Base-by-base conservation (phyloP, 2,329 filamentous ascomycete species). In the Didymella pinodella region DNA sequence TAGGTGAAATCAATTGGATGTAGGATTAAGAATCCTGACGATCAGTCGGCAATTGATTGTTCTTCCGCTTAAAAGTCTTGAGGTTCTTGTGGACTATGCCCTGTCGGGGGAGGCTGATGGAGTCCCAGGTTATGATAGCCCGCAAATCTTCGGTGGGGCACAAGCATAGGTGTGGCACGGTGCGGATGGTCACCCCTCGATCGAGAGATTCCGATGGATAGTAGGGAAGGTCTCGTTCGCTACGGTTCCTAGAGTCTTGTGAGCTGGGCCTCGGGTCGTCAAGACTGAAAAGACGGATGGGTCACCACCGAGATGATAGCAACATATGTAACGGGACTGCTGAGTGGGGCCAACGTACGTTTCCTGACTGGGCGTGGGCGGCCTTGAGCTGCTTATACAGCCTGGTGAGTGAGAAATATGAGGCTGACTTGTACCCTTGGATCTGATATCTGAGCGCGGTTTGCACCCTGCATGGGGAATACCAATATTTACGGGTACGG, bases 271-370 rank as follows among this genome's bases (percentile, higher is more conserved):
- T 73, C 71, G 48, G 64, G 54, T 54, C 64, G 67, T 66, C 65
- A 63, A 57, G 67, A 62, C 66, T 69, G 67, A 48, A 65, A 57
- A 66, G 70, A 73, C 68, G 72, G 65, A 65, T 62, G 65, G 75
- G 73, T 76, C 73, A 75, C 75, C 65, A 65, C 73, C 67, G 69
- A 66, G 63, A 65, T 58, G 64, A 62, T 64, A 65, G 66, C 69
- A 75, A 75, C 61, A 50, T 45, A 53, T 50, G 51, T 47, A 54
- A 54, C 66, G 66, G 60, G 49, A 59, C 59, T 62, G 59, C 56
- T 58, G 66, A 64, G 71, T 74, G 72, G 72, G 72, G 70, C 66
- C 64, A 66, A 76, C 73, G 67, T 76, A 76, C 74, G 68, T 62
- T 71, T 68, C 28, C 16, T 53, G 28, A n/a, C 46, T 58, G 56